Evolutionary conservation across 192 early-diverging fungal genomes (phyloP).

Genomic region (Mortierella alpina): DNA sequence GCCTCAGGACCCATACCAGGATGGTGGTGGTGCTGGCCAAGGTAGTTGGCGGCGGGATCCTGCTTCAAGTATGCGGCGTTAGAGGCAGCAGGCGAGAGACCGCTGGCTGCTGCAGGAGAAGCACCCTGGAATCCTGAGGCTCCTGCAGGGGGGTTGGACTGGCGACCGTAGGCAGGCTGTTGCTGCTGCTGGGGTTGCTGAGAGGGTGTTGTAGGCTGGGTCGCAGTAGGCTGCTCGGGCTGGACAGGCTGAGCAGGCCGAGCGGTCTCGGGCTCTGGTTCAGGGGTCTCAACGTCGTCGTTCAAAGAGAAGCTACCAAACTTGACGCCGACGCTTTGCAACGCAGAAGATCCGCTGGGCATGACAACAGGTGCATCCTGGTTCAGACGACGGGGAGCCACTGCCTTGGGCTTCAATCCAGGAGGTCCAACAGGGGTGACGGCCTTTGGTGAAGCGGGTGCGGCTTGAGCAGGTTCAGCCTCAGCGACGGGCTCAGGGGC

Average conservation of each 20-base stretch:
- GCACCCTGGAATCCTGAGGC: conserved; percentile 42
- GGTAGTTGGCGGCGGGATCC: conserved; percentile 58
- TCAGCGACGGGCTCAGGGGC: conserved; percentile 11
- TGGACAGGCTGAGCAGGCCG: conserved; percentile 23
- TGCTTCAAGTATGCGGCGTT: conserved; percentile 50
- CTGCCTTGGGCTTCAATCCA: conserved; percentile 55
- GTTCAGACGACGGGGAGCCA: conserved; percentile 76
- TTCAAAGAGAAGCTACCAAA: conserved; percentile 85
- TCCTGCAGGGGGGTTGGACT: conserved; percentile 26
- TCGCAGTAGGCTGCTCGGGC: conserved; percentile 15
- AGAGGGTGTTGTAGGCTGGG: conserved; percentile 5
- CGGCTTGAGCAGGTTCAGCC: conserved; percentile 19
- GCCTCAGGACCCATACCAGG: conserved; percentile 59
- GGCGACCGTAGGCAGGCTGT: conserved; percentile 28
- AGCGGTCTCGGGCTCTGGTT: conserved; percentile 13
- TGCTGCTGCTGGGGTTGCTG: conserved; percentile 19
- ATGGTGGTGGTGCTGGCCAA: conserved; percentile 64
- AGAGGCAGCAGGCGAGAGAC: conserved; percentile 44
- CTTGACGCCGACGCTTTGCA: conserved; percentile 78
- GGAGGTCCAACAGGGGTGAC: conserved; percentile 53
- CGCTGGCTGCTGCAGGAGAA: conserved; percentile 24
- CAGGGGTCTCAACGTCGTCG: conserved; percentile 55
- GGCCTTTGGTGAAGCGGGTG: conserved; percentile 24
- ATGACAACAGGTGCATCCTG: conserved; percentile 95
- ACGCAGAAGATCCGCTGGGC: conserved; percentile 72